Evolutionary conservation across 208 protist species (phyloP), one percentile per base, ranked within the genome.

Genomic region (Crithidia expoeki): DNA sequence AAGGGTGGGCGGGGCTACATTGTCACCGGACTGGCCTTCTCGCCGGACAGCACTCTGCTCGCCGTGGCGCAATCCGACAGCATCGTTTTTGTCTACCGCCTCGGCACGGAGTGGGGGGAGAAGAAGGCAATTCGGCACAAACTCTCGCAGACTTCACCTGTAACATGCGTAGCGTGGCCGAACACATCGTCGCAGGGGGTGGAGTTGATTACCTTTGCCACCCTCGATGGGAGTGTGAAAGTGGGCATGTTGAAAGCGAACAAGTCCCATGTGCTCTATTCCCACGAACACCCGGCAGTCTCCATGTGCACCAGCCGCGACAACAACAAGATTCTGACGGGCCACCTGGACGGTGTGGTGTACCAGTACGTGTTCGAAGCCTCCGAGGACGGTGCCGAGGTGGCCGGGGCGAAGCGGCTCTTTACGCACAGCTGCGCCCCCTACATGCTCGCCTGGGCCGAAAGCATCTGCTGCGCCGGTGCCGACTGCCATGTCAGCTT

Each of bases 71-170:
- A 99, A 84, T 97, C 86, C 5, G 98, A 99, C 81, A 96, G 96
- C 68, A 96, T 98, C 55, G 92, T 99, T 23, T 98, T 95, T 50
- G 93, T 99, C 40, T 99, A 99, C 86, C 96, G 97, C 28, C 84
- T 99, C 21, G 98, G 98, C 21, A 58, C 87, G 42, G 96, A 98
- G 57, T 99, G 98, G 98, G 97, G 94, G 34, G 97, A 98, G 46
- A 98, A 98, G 74, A 99, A 99, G 78, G 84, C 90, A 4, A 99
- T 99, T 66, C 98, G 96, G 82, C 98, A 98, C 89, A 99, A 99
- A 74, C 99, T 98, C 64, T 85, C 86, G 25, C 88, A 96, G 68
- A 89, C 73, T 28, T 86, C 70, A 21, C 49, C 94, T 21, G 95
- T 98, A 19, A 98, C 96, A 7, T 97, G 88, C 63, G 71, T 98